Evolutionary conservation across 2,329 filamentous ascomycete genomes (phyloP), one percentile per base, ranked within the genome.

Genomic region (Hortaea werneckii): DNA sequence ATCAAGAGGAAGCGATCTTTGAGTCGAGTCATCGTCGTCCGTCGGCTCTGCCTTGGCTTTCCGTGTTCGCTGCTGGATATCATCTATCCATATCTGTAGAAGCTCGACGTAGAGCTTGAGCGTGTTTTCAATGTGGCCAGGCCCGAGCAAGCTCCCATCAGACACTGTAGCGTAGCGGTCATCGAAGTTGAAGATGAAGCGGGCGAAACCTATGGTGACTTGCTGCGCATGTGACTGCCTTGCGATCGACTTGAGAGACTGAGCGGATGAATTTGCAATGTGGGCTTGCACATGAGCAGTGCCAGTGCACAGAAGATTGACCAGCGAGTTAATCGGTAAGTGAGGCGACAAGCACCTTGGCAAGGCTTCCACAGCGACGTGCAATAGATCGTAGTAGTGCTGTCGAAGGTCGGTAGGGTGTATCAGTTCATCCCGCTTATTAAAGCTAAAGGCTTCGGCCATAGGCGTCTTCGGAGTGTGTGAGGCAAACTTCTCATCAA

Each of bases 181-280:
- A 64, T 98, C 94, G 63, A 96, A 98, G 56, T 92, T 95, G 70
- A 98, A 98, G 44, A 98, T 98, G 66, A 96, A 98, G 27, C 89
- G 78, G 34, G 92, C 87, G 66, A 98, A 98, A 0, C 92, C 90
- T 66, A 94, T 95, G 0, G 89, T 95, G 3, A 98, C 92, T 64
- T 92, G 86, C 56, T 98, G 88, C 0, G 92, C 89, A 66, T 95
- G 85, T 6, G 84, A 86, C 59, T 98, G 92, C 29, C 86, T 78
- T 8, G 94, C 92, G 57, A 98, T 98, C 0, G 90, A 90, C 63
- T 95, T 96, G 11, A 98, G 68, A 1, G 92, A 95, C 55, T 89
- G 85, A 3, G 88, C 86, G 1, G 94, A 96, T 0, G 92, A 95
- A 38, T 80, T 78, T 1, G 92, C 94, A 62, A 98, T 95, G 47